Percentiles rank a stretch among this genome's conserved stretches.
Conservation (phyloP, 2,329 filamentous ascomycete species). For the Cercospora beticola region DNA sequence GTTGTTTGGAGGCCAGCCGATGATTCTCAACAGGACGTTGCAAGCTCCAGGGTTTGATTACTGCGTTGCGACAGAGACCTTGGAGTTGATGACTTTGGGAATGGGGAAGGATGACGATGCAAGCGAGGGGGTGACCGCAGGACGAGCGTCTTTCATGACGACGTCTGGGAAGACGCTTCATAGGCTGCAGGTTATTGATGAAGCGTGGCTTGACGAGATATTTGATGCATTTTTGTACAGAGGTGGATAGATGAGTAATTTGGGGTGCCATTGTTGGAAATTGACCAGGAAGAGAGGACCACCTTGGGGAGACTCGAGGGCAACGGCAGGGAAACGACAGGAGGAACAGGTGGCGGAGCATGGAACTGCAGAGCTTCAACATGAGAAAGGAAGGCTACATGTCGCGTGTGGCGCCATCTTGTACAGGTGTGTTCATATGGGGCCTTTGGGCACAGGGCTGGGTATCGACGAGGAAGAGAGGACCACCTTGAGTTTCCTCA, state of each 20-base stretch:
- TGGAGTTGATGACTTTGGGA: neutral
- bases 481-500: neutral
- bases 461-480: neutral
- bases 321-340: neutral
- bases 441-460: neutral
- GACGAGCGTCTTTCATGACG: neutral
- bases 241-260: neutral
- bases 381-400: too few species aligned
- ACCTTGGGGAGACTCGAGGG: neutral
- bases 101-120: neutral
- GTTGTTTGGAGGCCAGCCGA: constrained; percentile 5
- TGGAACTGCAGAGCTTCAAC: too few species aligned
- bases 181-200: neutral
- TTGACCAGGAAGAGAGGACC: neutral
- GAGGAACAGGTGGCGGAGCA: too few species aligned
- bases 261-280: neutral
- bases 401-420: too few species aligned
- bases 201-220: neutral
- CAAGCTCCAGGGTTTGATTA: neutral
- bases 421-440: too few species aligned
- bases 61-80: neutral
- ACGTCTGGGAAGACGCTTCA: neutral
- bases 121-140: neutral
- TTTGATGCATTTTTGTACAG: neutral
- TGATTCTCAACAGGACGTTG: neutral